A percentile compares a stretch with the other conserved stretches of the same genome.
phyloP scores from a whole-genome alignment of 257 asterid genomes.

The Verbena officinalis region DNA sequence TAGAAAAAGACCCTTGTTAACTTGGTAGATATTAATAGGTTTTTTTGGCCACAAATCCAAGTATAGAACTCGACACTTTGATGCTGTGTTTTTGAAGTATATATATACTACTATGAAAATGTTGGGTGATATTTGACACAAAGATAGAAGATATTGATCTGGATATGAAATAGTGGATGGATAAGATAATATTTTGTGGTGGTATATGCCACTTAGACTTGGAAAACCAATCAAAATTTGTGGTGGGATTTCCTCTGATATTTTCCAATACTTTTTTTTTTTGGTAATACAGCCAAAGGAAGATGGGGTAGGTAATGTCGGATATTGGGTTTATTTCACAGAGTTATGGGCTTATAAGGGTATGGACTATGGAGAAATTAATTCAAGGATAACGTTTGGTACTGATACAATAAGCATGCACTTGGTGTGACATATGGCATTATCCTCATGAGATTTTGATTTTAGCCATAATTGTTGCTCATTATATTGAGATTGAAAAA shows the following conservation, averaged over 20 bases:
- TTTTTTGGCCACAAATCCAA: constrained; percentile 11
- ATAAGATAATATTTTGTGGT: constrained; percentile 66
- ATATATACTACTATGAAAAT: constrained; percentile 28
- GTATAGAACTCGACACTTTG: constrained; percentile 18
- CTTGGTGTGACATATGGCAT: too few relatives aligned
- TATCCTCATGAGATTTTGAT: too few relatives aligned
- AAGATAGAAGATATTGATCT: constrained; percentile 8
- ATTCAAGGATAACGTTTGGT: constrained; percentile 29
- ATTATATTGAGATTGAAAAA: too few relatives aligned
- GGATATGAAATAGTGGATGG: constrained; percentile 50
- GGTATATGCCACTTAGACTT: constrained; percentile 45
- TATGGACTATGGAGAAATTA: constrained; percentile 32
- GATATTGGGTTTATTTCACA: constrained; percentile 5
- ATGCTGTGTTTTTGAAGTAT: constrained; percentile 10
- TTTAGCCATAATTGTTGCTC: too few relatives aligned
- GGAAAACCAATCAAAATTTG: constrained; percentile 58
- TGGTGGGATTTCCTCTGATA: constrained; percentile 59
- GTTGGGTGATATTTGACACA: constrained; percentile 31
- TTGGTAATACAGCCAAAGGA: constrained; percentile 17
- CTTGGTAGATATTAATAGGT: constrained; percentile 14
- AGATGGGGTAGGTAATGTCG: neutral
- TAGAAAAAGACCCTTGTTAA: neutral
- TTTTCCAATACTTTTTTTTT: constrained; percentile 7
- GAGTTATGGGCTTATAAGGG: constrained; percentile 40
- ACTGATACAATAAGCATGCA: too few relatives aligned